Base-by-base conservation (phyloP, 2,329 filamentous ascomycete genomes). In the Ploettnerulaceae sp. region DNA sequence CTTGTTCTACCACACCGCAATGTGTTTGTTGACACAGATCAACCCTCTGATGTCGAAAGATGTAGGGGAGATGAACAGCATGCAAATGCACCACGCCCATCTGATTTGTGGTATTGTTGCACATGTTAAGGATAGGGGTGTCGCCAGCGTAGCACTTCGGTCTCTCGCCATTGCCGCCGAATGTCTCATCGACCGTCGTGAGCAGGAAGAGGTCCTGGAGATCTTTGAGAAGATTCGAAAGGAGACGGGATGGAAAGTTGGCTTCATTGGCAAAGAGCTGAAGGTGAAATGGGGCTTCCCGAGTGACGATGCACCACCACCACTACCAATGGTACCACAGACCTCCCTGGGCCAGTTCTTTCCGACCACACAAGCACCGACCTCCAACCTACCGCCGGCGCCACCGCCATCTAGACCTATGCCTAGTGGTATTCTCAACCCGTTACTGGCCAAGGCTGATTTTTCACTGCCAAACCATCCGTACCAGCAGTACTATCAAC, bases 101-200 rank as follows among this genome's bases (percentile, higher is more conserved):
- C 84, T 90, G 62, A 84, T 95, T 18, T 96, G 90, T 62, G 91
- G 91, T 11, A 94, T 97, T 52, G 82, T 87, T 18, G 86, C 88
- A 2, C 89, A 95, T 62, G 81, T 84, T 41, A 86, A 89, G 59
- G 89, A 95, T 62, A 75, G 79, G 20, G 87, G 86, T 21, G 81
- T 95, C 24, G 81, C 85, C 7, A 85, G 80, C 39, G 82, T 95
- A 7, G 87, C 87, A 2, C 79, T 93, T 29, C 84, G 86, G 7
- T 89, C 85, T 25, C 73, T 96, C 5, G 81, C 83, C 29, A 84
- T 93, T 45, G 87, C 87, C 2, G 84, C 84, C 5, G 80, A 86
- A 57, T 82, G 82, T 40, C 71, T 97, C 3, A 79, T 76, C 0
- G 74, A 81, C 42, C 73, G 75, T 3, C 71, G 75, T 21, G 86